Base-by-base conservation (phyloP, 352 stramenopile genomes). In the Phytophthora boehmeriae region DNA sequence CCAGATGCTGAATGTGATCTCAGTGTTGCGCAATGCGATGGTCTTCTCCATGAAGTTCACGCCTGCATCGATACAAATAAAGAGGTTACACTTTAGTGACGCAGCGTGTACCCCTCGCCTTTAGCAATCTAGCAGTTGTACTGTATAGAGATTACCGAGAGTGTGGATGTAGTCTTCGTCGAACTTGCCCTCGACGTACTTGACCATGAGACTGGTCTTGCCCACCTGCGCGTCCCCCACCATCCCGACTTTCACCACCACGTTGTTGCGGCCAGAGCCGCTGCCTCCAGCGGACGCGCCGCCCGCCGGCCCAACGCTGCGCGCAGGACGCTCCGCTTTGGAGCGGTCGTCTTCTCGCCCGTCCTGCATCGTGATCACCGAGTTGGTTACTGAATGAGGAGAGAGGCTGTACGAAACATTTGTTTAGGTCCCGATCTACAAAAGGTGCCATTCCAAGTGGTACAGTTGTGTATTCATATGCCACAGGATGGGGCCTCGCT, bases 41-140 rank as follows among this genome's bases (percentile, higher is more conserved):
- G 88, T 97, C 70, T 98, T 98, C 71, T 98, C 93, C 93, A 98
- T 97, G 59, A 98, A 98, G 62, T 98, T 98, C 10, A 98, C 93
- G 39, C 93, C 90, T 94, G 43, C 14, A 30, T 6, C 25, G 25
- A 6, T 30, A 30, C 25, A 13, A 20, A 22, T 25, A 27, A 10
- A 35, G 35, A 36, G 17, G 19, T 30, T 49, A 32, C 34, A 49
- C 19, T n/a, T 38, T 19, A 30, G 25, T 22, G 8, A 36, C 28
- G 10, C 6, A 5, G 30, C 3, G 34, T 39, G 34, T 39, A 39
- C 5, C 34, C 34, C 38, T 30, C 25, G 3, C 25, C 25, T 30
- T 30, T 30, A 30, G 25, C 25, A 30, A 30, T 8, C 25, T n/a
- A 30, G 25, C 25, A 30, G 25, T 6, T 30, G 25, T 30, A 30